These are phyloP conservation scores for Eutrema heterophyllum DNA, from an alignment of 345 rosid species.

Conservation along the genomic window DNA sequence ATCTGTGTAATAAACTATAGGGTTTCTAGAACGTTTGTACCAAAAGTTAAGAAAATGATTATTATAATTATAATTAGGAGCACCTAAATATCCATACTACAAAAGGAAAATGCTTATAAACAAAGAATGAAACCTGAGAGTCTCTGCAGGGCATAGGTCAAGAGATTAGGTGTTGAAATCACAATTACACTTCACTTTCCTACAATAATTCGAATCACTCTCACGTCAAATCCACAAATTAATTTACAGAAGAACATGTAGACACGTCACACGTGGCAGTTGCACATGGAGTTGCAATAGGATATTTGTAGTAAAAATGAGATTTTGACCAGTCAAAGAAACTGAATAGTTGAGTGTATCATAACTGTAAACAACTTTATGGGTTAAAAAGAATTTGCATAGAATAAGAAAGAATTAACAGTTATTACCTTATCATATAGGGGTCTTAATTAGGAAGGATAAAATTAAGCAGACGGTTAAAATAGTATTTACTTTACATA, in stretches of 20 bases:
- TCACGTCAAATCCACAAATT: neutral
- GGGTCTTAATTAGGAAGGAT: neutral
- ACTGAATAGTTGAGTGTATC: conserved; percentile 7
- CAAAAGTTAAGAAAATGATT: too few species aligned
- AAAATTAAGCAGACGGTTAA: neutral
- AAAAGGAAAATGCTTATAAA: neutral
- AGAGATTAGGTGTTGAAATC: conserved; percentile 22
- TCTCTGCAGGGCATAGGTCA: neutral
- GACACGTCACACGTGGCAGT: neutral
- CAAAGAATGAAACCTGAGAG: conserved; percentile 1
- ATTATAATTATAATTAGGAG: neutral
- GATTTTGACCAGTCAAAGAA: conserved; percentile 26
- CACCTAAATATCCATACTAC: neutral
- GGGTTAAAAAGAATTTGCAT: neutral
- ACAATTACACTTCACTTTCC: conserved; percentile 7
- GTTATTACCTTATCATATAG: neutral
- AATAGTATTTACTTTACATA: conserved; percentile 1
- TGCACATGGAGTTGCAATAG: conserved; percentile 3
- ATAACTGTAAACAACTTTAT: conserved; percentile 6
- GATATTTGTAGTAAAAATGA: neutral
- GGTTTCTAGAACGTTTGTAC: neutral
- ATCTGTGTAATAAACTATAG: neutral
- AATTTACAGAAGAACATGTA: neutral
- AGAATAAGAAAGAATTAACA: neutral
- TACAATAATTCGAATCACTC: neutral